Conservation (phyloP, 148 eudicot species). For the Spergularia bocconei region DNA sequence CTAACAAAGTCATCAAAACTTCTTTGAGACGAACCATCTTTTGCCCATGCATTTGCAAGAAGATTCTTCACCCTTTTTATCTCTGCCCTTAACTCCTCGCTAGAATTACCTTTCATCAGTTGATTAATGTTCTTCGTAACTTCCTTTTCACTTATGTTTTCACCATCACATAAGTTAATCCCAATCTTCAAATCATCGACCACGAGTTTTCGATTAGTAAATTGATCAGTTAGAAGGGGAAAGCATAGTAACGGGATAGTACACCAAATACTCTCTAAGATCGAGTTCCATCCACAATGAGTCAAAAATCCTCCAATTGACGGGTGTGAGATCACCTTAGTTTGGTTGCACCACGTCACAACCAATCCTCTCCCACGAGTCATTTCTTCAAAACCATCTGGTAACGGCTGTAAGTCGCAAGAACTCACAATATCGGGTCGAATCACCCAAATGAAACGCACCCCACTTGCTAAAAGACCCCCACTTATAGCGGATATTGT, state of each 20-base stretch:
- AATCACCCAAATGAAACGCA: slow-evolving; percentile 61
- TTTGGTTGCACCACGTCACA: slow-evolving; percentile 26
- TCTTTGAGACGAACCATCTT: slow-evolving; percentile 8
- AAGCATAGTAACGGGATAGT: slow-evolving; percentile 23
- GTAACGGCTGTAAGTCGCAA: slow-evolving; percentile 22
- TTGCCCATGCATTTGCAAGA: slow-evolving; percentile 12
- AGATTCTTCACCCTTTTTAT: background rate
- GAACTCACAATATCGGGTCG: slow-evolving; percentile 42
- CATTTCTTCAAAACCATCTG: slow-evolving; percentile 16
- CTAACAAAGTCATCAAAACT: slow-evolving; percentile 6
- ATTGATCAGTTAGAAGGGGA: slow-evolving; percentile 27
- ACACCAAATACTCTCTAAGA: slow-evolving; percentile 28
- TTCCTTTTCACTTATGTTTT: slow-evolving; percentile 8
- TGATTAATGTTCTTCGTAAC: slow-evolving; percentile 6
- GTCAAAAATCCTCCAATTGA: slow-evolving; percentile 27
- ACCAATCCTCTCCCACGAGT: slow-evolving; percentile 14
- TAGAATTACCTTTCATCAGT: slow-evolving; percentile 4
- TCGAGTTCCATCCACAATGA: slow-evolving; percentile 34
- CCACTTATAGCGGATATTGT: slow-evolving; percentile 43
- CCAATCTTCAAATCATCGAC: slow-evolving; percentile 31
- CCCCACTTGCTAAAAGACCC: slow-evolving; percentile 44
- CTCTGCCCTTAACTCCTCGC: slow-evolving; percentile 1
- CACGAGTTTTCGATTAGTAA: slow-evolving; percentile 28
- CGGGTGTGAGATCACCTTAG: slow-evolving; percentile 19
- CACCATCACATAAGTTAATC: slow-evolving; percentile 23